Percentiles rank a stretch among this genome's conserved stretches.
phyloP scores from a whole-genome alignment of 73 alveolate genomes.

The Tetrahymena thermophila region DNA sequence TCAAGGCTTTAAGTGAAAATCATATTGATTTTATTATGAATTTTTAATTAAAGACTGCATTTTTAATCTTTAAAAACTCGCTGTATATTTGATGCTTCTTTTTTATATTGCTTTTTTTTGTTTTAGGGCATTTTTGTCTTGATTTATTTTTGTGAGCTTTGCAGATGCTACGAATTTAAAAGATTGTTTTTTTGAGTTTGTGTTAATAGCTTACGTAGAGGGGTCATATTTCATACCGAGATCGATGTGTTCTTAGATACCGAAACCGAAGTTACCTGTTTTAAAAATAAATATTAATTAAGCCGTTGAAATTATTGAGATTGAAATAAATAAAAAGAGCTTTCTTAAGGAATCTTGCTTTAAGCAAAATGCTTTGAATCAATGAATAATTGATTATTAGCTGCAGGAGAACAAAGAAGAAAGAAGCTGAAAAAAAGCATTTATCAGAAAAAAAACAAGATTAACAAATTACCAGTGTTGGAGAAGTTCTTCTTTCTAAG shows the following conservation, averaged over 20 bases:
- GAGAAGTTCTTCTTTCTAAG: slow-evolving; percentile 57
- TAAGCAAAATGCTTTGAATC: neutral
- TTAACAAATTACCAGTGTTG: slow-evolving; percentile 26
- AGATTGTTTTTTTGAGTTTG: neutral
- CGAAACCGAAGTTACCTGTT: slow-evolving; percentile 63
- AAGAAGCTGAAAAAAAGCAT: neutral
- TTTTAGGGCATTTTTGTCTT: neutral
- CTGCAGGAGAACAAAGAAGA: neutral
- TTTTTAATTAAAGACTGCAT: neutral
- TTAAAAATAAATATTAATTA: neutral
- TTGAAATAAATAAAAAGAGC: neutral
- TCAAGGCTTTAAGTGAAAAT: neutral
- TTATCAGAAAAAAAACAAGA: neutral
- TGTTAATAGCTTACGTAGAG: slow-evolving; percentile 17
- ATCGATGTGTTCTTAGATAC: slow-evolving; percentile 74
- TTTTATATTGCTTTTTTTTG: neutral
- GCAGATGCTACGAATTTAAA: neutral
- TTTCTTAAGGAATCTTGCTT: neutral
- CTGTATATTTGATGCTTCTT: neutral
- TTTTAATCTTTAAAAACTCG: neutral
- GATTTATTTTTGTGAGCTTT: neutral
- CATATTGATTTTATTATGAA: too few relatives aligned
- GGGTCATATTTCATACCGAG: slow-evolving; percentile 75
- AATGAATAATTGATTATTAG: neutral
- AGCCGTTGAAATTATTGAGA: neutral